Base-by-base conservation (phyloP, 2,329 filamentous ascomycete species). In the Aspergillaceae sp. region DNA sequence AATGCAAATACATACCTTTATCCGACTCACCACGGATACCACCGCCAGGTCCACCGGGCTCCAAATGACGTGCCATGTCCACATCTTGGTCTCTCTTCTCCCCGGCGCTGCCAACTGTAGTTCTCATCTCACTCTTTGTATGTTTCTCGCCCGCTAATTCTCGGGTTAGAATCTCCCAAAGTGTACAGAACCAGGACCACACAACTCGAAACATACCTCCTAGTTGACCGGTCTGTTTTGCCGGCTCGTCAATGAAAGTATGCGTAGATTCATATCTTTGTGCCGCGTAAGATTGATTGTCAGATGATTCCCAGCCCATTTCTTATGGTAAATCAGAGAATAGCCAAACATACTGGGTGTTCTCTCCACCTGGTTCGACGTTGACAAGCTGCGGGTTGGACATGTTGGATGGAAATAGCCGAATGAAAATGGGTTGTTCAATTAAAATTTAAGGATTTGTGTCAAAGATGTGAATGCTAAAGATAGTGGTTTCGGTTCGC, bases 301-400 rank as follows among this genome's bases (percentile, higher is more conserved):
- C 8, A 11, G 26, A 38, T 10, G 19, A 19, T 19, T 19, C 19
- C 19, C 19, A 19, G 19, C 19, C 3, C 26, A 38, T 26, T 3
- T 1, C 9, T 26, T 8, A 19, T 38, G 36, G 5, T 32, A 26
- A 9, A 26, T 4, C n/a, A 10, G 26, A 8, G 11, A 41, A 34
- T 33, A 27, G 3, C 8, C 28, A 8, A n/a, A 43, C 67, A 45
- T 69, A 79, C 73, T 79, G 79, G 4, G 74, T 76, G 48, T 72
- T 72, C 62, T 83, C 78, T 53, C 80, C 80, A 57, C 80, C 80
- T 11, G 71, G 69, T 47, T 74, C 74, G 29, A 76, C 81, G 54
- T 79, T 73, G 72, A 83, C 76, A 37, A 82, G 66, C 51, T 74
- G 72, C 11, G 68, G 64, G 50, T 62, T 56, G 6, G 75, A 72